Evolutionary conservation across 331 rosid species (phyloP).

Genomic region (Cucumis variabilis): DNA sequence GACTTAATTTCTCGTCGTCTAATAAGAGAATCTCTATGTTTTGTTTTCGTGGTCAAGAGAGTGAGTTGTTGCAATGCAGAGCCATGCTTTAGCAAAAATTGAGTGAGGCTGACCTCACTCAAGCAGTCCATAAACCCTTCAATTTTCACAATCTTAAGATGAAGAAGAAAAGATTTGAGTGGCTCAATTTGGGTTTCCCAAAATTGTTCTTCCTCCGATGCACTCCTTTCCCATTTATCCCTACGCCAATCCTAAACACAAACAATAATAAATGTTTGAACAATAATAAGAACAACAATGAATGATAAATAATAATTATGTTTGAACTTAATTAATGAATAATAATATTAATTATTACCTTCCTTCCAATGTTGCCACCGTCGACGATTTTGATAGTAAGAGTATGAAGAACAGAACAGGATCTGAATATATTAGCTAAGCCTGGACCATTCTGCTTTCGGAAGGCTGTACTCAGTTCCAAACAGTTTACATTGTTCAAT

Average conservation of each 20-base stretch:
- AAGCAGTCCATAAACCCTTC: slow-evolving; percentile 72
- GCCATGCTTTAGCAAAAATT: slow-evolving; percentile 78
- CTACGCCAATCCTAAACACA: slow-evolving; percentile 68
- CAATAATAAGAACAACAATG: neutral
- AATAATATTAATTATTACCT: slow-evolving; percentile 48
- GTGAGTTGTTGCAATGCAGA: slow-evolving; percentile 69
- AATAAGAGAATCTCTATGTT: slow-evolving; percentile 53
- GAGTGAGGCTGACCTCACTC: slow-evolving; percentile 73
- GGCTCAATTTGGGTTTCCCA: slow-evolving; percentile 73
- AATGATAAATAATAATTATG: neutral
- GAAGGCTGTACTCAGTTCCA: slow-evolving; percentile 69
- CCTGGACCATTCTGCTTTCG: slow-evolving; percentile 64
- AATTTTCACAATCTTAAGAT: slow-evolving; percentile 69
- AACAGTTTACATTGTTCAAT: slow-evolving; percentile 60
- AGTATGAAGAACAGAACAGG: slow-evolving; percentile 60
- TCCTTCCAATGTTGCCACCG: slow-evolving; percentile 54
- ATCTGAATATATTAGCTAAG: slow-evolving; percentile 66
- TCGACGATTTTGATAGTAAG: slow-evolving; percentile 59
- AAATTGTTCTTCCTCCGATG: slow-evolving; percentile 66
- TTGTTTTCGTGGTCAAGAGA: slow-evolving; percentile 48
- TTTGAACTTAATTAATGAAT: slow-evolving; percentile 9
- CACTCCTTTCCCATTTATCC: slow-evolving; percentile 67
- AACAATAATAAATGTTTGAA: neutral
- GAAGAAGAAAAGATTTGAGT: slow-evolving; percentile 59
- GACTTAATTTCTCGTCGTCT: slow-evolving; percentile 74